Evolutionary conservation across 2,329 filamentous ascomycete species (phyloP), one percentile per base, ranked within the genome.

Genomic region (Ceratocystis diversiconidia): DNA sequence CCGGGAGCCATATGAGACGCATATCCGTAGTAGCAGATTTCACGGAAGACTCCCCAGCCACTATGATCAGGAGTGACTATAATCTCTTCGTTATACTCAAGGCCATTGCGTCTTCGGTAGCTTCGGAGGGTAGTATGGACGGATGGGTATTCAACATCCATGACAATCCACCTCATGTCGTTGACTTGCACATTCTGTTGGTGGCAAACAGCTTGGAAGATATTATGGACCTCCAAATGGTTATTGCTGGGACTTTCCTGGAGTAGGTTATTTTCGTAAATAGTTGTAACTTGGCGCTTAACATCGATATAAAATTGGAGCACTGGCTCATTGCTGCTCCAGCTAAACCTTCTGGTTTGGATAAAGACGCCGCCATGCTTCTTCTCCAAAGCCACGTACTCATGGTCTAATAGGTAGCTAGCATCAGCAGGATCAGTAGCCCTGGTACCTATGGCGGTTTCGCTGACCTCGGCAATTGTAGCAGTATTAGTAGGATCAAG

Each of bases 101-200:
- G 7, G 46, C n/a, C 6, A n/a, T 19, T 19, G 46, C 32, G 32
- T 36, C 32, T 50, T n/a, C 4, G 46, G 19, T 50, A 3, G 2
- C 6, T 22, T n/a, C 6, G 1, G 6, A 3, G 2, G 5, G n/a
- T 17, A 8, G n/a, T 7, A 4, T 19, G 6, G 3, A 3, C 0
- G 10, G 17, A 19, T 3, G n/a, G 2, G 6, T 8, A 8, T 17
- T 19, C 4, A 3, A 22, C 5, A 50, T 50, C 46, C 2, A 50
- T 50, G 1, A 50, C 5, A n/a, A 8, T 19, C n/a, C 17, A 50
- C n/a, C 10, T 22, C n/a, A 10, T 50, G 6, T 6, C 7, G 5
- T 50, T 50, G 4, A 22, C 8, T 3, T 22, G 6, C 10, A 50
- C 10, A 17, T 48, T 17, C 46, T 19, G 4, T n/a, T n/a, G n/a